These are phyloP conservation scores for Wickerhamiella parazyma DNA, from an alignment of 805 yeast species.

Conservation along the genomic window DNA sequence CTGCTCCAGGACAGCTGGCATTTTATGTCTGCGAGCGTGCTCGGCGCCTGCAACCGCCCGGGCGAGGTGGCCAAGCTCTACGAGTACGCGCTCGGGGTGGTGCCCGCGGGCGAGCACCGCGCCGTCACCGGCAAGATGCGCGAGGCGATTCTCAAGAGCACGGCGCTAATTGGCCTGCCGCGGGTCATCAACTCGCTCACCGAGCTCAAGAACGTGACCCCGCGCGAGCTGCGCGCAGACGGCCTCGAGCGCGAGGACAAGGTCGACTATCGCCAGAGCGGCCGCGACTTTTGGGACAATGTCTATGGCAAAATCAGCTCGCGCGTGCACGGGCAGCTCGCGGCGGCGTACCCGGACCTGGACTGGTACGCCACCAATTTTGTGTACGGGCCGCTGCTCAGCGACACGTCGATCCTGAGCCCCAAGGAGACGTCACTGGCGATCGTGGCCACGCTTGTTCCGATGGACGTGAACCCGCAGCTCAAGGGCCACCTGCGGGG, in stretches of 20 bases:
- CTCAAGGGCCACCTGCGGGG: slow-evolving; percentile 83
- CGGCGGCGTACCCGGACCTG: slow-evolving; percentile 70
- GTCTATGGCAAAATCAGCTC: slow-evolving; percentile 64
- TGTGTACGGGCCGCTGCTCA: slow-evolving; percentile 66
- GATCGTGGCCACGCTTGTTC: slow-evolving; percentile 66
- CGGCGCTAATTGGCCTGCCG: slow-evolving; percentile 75
- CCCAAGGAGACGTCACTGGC: slow-evolving; percentile 65
- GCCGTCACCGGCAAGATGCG: slow-evolving; percentile 42
- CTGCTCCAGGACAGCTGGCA: slow-evolving; percentile 53
- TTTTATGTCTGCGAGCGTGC: slow-evolving; percentile 62
- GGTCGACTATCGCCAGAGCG: slow-evolving; percentile 29
- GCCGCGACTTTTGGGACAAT: slow-evolving; percentile 53
- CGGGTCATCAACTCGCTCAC: slow-evolving; percentile 69
- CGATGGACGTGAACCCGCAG: slow-evolving; percentile 90
- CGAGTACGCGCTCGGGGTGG: slow-evolving; percentile 44
- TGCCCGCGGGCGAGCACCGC: slow-evolving; percentile 18
- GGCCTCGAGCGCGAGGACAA: slow-evolving; percentile 19
- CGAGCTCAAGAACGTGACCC: slow-evolving; percentile 51
- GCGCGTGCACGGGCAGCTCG: slow-evolving; percentile 55
- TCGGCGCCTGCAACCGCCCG: slow-evolving; percentile 71
- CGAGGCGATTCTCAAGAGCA: slow-evolving; percentile 65
- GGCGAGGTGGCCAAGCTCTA: slow-evolving; percentile 64
- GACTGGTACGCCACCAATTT: slow-evolving; percentile 59
- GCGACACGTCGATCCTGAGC: slow-evolving; percentile 47
- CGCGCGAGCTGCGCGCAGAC: slow-evolving; percentile 32